A percentile compares a stretch with the other conserved stretches of the same genome.
Conservation (phyloP, 140 eudicot genomes). For the Erigeron philadelphicus region DNA sequence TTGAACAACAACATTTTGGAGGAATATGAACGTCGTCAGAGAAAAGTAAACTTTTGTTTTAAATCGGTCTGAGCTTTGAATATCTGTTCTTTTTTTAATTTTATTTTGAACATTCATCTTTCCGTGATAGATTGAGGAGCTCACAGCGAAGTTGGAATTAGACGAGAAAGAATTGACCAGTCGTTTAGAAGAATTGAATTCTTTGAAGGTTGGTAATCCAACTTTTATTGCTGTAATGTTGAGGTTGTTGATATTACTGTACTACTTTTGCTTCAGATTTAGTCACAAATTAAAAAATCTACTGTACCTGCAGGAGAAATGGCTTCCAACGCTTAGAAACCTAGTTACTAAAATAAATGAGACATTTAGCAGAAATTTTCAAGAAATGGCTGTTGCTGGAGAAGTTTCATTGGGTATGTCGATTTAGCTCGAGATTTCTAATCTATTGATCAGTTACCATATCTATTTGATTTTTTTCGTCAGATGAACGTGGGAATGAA, state of each 20-base stretch:
- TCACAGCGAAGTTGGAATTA: conserved; percentile 46
- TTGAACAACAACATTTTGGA: conserved; percentile 71
- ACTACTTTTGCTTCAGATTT: background rate
- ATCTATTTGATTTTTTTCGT: conserved; percentile 28
- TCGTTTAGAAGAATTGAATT: conserved; percentile 45
- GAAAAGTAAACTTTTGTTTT: conserved; percentile 38
- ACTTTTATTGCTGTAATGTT: background rate
- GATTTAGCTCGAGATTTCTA: background rate
- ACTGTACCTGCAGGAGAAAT: conserved; percentile 51
- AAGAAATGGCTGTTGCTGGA: conserved; percentile 99
- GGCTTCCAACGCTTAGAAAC: conserved; percentile 88
- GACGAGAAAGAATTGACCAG: conserved; percentile 52
- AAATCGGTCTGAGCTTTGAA: background rate
- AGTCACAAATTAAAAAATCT: background rate
- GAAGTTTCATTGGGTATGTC: conserved; percentile 76
- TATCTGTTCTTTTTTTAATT: background rate
- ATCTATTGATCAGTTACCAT: conserved; percentile 15
- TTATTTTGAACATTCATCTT: conserved; percentile 4
- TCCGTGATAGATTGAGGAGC: conserved; percentile 60
- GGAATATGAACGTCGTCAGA: conserved; percentile 44
- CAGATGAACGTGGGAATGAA: conserved; percentile 78
- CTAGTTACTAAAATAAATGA: conserved; percentile 76
- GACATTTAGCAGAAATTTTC: conserved; percentile 81
- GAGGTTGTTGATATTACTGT: background rate
- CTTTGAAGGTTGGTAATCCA: conserved; percentile 46